Conservation (phyloP, 2,329 filamentous ascomycete genomes). For the Calcarisporium arbuscula region DNA sequence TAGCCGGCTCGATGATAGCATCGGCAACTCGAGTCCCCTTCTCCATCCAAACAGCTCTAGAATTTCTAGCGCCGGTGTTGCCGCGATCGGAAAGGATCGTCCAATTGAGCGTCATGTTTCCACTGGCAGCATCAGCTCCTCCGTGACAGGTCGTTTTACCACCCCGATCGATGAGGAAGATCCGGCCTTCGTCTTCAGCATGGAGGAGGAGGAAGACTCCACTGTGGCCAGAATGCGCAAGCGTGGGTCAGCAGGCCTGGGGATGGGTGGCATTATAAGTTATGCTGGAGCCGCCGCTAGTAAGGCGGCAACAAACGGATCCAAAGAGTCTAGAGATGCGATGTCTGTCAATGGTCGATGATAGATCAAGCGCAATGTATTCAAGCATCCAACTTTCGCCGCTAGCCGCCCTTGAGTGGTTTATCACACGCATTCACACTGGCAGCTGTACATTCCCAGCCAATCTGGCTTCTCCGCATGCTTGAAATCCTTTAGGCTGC, state of each 20-base stretch:
- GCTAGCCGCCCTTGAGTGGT: no score
- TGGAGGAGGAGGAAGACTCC: conserved; percentile 56
- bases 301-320: conserved; percentile 19
- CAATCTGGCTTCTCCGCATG: no score
- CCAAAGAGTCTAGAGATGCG: conserved; percentile 22
- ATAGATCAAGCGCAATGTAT: conserved; percentile 9
- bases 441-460: no score
- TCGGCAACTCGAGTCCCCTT: conserved; percentile 37
- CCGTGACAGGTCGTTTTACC: conserved; percentile 50
- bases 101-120: conserved; percentile 52
- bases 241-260: conserved; percentile 39
- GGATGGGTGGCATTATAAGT: conserved; percentile 32
- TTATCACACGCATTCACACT: no score
- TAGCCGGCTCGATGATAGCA: conserved; percentile 46
- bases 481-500: no score
- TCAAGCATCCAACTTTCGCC: no score
- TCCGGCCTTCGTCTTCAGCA: conserved; percentile 56
- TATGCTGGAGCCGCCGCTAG: conserved; percentile 31
- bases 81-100: conserved; percentile 35
- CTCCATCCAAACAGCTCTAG: conserved; percentile 44
- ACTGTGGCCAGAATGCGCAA: conserved; percentile 40
- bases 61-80: conserved; percentile 30
- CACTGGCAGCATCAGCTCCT: conserved; percentile 51
- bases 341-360: conserved; percentile 25
- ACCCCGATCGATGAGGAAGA: conserved; percentile 62